Evolutionary conservation across 2,329 filamentous ascomycete species (phyloP).

Genomic region (Pseudogymnoascus sp.): DNA sequence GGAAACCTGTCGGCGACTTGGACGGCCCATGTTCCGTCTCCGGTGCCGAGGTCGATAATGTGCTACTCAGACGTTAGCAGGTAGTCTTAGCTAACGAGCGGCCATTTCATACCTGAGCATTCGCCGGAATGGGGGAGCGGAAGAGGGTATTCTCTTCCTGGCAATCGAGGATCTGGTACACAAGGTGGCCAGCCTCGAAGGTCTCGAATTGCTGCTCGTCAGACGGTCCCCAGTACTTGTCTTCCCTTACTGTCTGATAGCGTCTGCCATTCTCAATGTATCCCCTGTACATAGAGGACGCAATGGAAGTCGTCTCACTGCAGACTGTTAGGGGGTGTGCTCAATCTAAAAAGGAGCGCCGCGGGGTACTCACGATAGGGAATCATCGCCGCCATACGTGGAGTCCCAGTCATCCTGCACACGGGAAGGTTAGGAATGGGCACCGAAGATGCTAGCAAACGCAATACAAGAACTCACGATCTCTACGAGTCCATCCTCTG

Average conservation of each 20-base stretch:
- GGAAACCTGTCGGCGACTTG: slow-evolving; percentile 19
- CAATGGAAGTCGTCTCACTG: slow-evolving; percentile 23
- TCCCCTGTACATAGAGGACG: slow-evolving; percentile 20
- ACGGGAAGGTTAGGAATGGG: neutral
- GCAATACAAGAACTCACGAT: neutral
- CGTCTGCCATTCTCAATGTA: slow-evolving; percentile 22
- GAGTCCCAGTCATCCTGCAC: slow-evolving; percentile 9
- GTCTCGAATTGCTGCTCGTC: slow-evolving; percentile 22
- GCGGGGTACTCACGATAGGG: neutral
- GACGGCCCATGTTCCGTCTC: slow-evolving; percentile 20
- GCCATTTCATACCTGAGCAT: neutral
- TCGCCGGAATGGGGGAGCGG: slow-evolving; percentile 14
- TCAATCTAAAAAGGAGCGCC: neutral
- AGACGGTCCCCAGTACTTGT: slow-evolving; percentile 15
- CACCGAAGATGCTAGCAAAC: neutral
- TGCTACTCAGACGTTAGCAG: slow-evolving; percentile 10
- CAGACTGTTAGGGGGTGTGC: neutral
- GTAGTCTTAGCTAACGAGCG: neutral
- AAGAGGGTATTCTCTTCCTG: slow-evolving; percentile 17
- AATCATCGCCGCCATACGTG: slow-evolving; percentile 2
- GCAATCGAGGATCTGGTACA: slow-evolving; percentile 17
- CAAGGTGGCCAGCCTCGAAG: slow-evolving; percentile 20
- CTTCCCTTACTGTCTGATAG: slow-evolving; percentile 19
- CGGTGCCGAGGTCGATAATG: slow-evolving; percentile 22
- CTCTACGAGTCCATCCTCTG: neutral